A percentile compares a stretch with the other conserved stretches of the same genome.
Conservation (phyloP, 1,139 yeast species). For the Ogataea hybrid region DNA sequence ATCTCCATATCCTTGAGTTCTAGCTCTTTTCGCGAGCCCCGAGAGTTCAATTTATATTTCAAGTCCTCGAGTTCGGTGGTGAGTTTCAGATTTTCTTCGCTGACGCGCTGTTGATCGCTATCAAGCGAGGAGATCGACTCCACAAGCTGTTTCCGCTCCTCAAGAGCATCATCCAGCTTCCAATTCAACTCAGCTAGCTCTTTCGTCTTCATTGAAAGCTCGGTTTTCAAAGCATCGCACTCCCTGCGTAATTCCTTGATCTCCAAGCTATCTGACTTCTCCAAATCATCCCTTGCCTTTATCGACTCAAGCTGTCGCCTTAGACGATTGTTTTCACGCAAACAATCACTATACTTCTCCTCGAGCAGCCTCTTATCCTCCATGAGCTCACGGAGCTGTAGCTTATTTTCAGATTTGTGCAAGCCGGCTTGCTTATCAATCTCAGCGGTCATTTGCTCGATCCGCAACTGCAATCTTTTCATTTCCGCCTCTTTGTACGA, state of each 20-base stretch:
- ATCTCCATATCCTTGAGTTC: conserved; percentile 19
- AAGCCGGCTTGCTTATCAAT: conserved; percentile 10
- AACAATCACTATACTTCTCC: conserved; percentile 20
- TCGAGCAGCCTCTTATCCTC: conserved; percentile 28
- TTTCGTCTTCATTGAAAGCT: conserved; percentile 11
- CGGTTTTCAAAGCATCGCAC: conserved; percentile 11
- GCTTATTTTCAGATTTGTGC: conserved; percentile 15
- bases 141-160: conserved; percentile 16
- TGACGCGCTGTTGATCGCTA: conserved; percentile 17
- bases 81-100: conserved; percentile 16
- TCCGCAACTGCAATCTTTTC: conserved; percentile 6
- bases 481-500: conserved; percentile 20
- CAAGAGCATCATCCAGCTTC: conserved; percentile 12
- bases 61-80: conserved; percentile 15
- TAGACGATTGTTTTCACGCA: conserved; percentile 21
- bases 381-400: conserved; percentile 22
- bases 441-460: conserved; percentile 8
- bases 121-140: conserved; percentile 16
- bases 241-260: conserved; percentile 14
- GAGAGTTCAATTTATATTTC: conserved; percentile 6
- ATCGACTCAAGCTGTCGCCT: conserved; percentile 24
- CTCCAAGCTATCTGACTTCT: conserved; percentile 12
- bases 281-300: conserved; percentile 13
- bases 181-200: conserved; percentile 16
- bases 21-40: conserved; percentile 8